A percentile compares a stretch with the other conserved stretches of the same genome.
Conservation (phyloP, 2,329 filamentous ascomycete species). For the Lachnellula suecica region DNA sequence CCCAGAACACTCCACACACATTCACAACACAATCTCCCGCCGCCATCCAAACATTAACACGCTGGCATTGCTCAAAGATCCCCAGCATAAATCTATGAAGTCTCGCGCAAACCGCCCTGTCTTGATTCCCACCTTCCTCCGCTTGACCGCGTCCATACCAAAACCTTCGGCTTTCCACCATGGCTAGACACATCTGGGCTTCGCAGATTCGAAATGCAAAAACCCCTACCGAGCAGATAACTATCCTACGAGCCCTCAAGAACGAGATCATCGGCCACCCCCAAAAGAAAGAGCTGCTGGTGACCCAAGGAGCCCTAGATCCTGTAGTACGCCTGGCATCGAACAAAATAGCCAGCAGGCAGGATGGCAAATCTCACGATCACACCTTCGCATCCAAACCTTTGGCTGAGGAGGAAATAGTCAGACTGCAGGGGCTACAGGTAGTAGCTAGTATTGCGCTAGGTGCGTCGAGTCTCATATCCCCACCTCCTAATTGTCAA, state of each 20-base stretch:
- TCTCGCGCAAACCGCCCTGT: no score
- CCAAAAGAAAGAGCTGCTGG: constrained; percentile 79
- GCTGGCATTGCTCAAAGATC: no score
- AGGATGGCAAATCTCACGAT: constrained; percentile 48
- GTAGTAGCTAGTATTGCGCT: constrained; percentile 83
- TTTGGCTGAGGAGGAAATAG: constrained; percentile 64
- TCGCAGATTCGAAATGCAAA: constrained; percentile 56
- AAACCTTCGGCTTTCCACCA: constrained; percentile 4
- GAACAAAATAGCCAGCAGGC: constrained; percentile 37
- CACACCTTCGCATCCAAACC: constrained; percentile 36
- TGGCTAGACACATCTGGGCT: constrained; percentile 47
- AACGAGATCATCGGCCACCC: constrained; percentile 88
- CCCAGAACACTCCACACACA: no score
- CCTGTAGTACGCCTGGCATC: constrained; percentile 55
- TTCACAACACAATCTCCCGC: no score
- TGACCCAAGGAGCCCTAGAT: constrained; percentile 67
- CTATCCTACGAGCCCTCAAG: constrained; percentile 72
- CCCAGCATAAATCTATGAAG: no score
- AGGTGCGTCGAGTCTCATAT: constrained; percentile 52
- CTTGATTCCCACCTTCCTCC: neutral
- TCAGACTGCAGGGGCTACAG: constrained; percentile 76
- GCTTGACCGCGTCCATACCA: neutral
- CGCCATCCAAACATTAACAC: no score
- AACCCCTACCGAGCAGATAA: constrained; percentile 50
- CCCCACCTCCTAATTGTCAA: neutral